Conservation (phyloP, 2,329 filamentous ascomycete species). For the Didymella pomorum region DNA sequence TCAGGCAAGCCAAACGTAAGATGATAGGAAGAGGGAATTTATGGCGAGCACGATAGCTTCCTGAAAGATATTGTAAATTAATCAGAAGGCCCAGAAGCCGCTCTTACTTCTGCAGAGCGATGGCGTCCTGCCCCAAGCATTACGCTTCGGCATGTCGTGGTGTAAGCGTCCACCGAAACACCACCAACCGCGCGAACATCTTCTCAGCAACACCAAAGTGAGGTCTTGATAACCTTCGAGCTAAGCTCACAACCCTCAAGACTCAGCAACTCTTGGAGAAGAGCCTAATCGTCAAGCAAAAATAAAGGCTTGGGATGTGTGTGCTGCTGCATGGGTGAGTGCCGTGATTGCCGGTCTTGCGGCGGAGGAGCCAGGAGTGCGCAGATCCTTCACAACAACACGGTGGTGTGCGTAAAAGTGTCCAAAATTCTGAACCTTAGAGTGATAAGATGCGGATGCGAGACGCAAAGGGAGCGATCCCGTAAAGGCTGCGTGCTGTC, state of each 20-base stretch:
- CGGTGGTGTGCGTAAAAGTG: too few relatives aligned
- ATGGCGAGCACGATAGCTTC: neutral
- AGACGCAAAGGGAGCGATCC: too few relatives aligned
- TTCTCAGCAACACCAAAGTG: neutral
- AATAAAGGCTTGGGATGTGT: slow-evolving; percentile 13
- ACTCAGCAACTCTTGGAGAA: slow-evolving; percentile 5
- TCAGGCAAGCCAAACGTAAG: neutral
- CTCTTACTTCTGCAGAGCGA: neutral
- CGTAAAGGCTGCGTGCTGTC: neutral
- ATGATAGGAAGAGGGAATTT: neutral
- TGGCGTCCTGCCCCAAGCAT: slow-evolving; percentile 13
- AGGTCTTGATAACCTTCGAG: slow-evolving; percentile 8
- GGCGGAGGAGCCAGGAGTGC: neutral
- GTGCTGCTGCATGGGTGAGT: slow-evolving; percentile 10
- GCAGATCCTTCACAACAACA: neutral
- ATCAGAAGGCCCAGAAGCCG: neutral
- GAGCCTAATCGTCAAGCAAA: slow-evolving; percentile 18
- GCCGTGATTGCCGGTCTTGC: slow-evolving; percentile 14
- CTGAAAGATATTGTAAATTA: neutral
- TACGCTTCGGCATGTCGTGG: neutral
- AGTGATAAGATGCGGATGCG: neutral
- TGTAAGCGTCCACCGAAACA: neutral
- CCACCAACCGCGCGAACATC: neutral
- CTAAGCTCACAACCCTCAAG: slow-evolving; percentile 15
- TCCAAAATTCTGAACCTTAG: too few relatives aligned